Evolutionary conservation across 2,329 filamentous ascomycete genomes (phyloP), one percentile per base, ranked within the genome.

Genomic region (Proliferodiscus dingleyae): DNA sequence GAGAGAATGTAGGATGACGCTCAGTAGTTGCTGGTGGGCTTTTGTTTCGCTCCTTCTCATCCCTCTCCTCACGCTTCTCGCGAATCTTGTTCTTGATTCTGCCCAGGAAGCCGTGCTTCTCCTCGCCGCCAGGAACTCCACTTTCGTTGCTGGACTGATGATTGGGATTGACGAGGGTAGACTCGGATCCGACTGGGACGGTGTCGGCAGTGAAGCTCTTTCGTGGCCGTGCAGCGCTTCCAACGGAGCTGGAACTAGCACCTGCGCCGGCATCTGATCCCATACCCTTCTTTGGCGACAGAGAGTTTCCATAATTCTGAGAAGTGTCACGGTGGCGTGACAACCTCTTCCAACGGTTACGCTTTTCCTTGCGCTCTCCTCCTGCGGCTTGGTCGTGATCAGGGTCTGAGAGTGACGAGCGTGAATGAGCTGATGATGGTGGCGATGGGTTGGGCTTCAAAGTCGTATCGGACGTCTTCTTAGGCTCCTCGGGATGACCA

Each of bases 271-370:
- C 70, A 51, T 85, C 85, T 9, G 76, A 72, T 10, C 81, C 83
- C n/a, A 83, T 57, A 1, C 67, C 69, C 32, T 68, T 64, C 6
- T 69, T 61, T 43, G 75, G 67, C 48, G 71, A 62, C 53, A 77
- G 45, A 46, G 66, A 49, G 56, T 69, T 55, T 46, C 69, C 59
- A 56, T 66, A 37, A 55, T 70, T 58, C 19, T 71, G 63, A 9
- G 73, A 66, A 36, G 73, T 65, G 26, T 82, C 81, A 26, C 83
- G 78, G 50, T 76, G 81, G 44, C 74, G 75, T 16, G 82, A 82
- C 15, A 88, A 85, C 42, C 89, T 73, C 71, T 88, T 73, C 71
- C 89, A 88, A 71, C 78, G 79, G 22, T 85, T 80, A 47, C 76
- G 80, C 59, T 83, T 85, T 65, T 82, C 86, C 43, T 86, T 81